These are phyloP conservation scores for Candida awuae DNA, from an alignment of 805 yeast species.

Conservation along the genomic window DNA sequence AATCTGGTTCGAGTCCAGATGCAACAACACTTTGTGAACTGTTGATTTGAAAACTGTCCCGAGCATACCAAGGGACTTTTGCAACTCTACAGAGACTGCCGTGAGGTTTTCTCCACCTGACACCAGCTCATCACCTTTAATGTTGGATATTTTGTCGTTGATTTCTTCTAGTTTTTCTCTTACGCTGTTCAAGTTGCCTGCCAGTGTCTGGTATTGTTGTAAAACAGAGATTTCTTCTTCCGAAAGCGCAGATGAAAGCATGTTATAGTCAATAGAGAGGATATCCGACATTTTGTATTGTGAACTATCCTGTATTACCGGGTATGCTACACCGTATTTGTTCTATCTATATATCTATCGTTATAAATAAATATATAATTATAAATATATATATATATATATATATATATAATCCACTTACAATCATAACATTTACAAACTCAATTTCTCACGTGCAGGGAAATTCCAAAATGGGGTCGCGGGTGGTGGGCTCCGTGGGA, in stretches of 20 bases:
- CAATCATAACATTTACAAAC: too few relatives aligned
- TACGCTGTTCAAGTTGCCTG: slow-evolving; percentile 25
- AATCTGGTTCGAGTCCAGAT: slow-evolving; percentile 8
- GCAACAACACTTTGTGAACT: slow-evolving; percentile 19
- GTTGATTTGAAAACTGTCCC: slow-evolving; percentile 26
- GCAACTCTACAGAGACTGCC: slow-evolving; percentile 7
- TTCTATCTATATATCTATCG: too few relatives aligned
- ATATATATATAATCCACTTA: too few relatives aligned
- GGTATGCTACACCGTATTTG: too few relatives aligned
- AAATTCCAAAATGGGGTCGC: neutral
- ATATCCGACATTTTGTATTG: slow-evolving; percentile 7
- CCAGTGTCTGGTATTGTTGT: slow-evolving; percentile 32
- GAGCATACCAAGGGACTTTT: slow-evolving; percentile 19
- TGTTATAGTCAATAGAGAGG: slow-evolving; percentile 2
- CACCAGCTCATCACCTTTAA: neutral
- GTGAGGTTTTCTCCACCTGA: slow-evolving; percentile 2
- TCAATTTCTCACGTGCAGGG: too few relatives aligned
- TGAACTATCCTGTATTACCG: neutral
- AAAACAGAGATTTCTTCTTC: slow-evolving; percentile 30
- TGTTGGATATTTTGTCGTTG: slow-evolving; percentile 9
- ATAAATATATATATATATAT: too few relatives aligned
- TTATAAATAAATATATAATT: neutral
- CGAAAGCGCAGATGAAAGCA: slow-evolving; percentile 3
- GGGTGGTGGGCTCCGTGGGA: too few relatives aligned
- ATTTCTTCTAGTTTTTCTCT: slow-evolving; percentile 20